Conservation (phyloP, 345 rosid genomes). For the Syzygium aromaticum region DNA sequence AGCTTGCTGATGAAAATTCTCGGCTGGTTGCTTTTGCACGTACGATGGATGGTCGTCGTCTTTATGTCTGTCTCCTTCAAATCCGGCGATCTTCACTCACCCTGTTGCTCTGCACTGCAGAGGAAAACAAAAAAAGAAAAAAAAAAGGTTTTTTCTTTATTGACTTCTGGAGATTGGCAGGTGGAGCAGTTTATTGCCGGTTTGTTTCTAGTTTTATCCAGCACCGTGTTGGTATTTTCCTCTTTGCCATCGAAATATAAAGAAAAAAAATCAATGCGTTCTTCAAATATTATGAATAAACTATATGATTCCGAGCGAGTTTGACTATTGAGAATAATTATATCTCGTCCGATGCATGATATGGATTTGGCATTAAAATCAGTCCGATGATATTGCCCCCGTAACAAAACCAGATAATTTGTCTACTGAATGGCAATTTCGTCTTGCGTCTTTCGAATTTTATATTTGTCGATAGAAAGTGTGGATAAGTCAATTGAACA, state of each 20-base stretch:
- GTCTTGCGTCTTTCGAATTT: not conserved
- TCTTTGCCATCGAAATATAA: not conserved
- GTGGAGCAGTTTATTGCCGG: not conserved
- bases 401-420: not conserved
- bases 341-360: not conserved
- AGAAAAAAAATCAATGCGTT: not conserved
- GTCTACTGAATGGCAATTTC: rapidly evolving
- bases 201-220: not conserved
- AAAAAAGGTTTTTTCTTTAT: not conserved
- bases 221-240: not conserved
- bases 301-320: not conserved
- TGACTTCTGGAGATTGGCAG: not conserved
- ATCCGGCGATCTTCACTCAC: constrained; percentile 28
- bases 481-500: not conserved
- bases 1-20: not conserved
- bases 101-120: not conserved
- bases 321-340: not conserved
- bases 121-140: not conserved
- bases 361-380: not conserved
- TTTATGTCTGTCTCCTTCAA: constrained; percentile 22
- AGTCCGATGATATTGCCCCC: rapidly evolving
- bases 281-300: not conserved
- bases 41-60: not conserved
- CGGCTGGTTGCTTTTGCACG: not conserved
- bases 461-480: not conserved